Evolutionary conservation across 805 yeast genomes (phyloP), one percentile per base, ranked within the genome.

Genomic region (Candida silvicultrix): DNA sequence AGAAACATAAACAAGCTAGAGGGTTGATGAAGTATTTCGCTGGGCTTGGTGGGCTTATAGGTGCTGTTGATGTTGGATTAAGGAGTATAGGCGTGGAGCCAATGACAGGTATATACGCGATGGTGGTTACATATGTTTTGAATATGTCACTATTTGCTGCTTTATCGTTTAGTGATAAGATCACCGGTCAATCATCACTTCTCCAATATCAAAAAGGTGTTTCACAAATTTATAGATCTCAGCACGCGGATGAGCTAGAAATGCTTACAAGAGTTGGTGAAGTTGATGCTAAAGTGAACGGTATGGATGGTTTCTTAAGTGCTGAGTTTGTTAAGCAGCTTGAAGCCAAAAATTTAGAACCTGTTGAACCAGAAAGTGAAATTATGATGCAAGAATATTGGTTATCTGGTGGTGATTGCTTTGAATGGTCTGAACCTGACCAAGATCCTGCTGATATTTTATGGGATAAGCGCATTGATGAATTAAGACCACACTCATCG

Each of bases 401-500:
- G 96, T 79, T 86, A 59, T 74, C 84, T 38, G 86, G 88, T 8
- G 96, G 96, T 28, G 90, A 83, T 45, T 89, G 89, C 14, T 87
- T 85, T 58, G 86, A 83, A 49, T 87, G 96, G 96, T 83, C 78
- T 12, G 96, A 87, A 58, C 95, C 95, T 1, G 96, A 87, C 59
- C 85, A 84, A 58, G 96, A 88, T 58, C 96, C 96, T 0, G 95
- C 94, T 0, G 89, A 82, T 19, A 50, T 80, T 2, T 35, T 49
- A 6, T 57, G 60, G 60, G 48, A 31, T 18, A 15, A 45, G 18
- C 37, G 48, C 31, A 19, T 53, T 7, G 46, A 45, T n/a, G 40
- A 44, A 2, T 48, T 49, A 34, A 46, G 46, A 25, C 55, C 55
- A 5, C 47, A 47, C 9, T 36, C 49, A 20, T n/a, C 53, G 41